Evolutionary conservation across 139 green algal species (phyloP).

Genomic region (Coelastrella sp.): DNA sequence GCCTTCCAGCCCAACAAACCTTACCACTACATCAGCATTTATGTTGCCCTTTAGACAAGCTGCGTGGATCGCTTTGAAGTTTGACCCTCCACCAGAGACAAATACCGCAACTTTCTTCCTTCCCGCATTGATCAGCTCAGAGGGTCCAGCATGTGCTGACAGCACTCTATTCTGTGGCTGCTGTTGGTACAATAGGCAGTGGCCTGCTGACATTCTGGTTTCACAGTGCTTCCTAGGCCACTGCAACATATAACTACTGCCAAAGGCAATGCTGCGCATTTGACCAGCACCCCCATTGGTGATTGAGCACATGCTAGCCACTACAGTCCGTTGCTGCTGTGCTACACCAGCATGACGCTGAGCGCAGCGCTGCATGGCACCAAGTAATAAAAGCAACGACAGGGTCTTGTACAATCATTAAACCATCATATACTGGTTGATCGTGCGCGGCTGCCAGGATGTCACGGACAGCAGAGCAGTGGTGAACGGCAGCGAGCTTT

Average conservation of each 20-base stretch:
- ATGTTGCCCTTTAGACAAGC: constrained; percentile 76
- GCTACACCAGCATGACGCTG: background rate
- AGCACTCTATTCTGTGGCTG: background rate
- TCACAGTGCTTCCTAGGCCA: background rate
- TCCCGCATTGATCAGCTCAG: constrained; percentile 5
- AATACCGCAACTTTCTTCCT: constrained; percentile 81
- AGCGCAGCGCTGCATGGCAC: background rate
- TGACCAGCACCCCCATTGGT: background rate
- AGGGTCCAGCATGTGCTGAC: background rate
- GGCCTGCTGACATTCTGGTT: background rate
- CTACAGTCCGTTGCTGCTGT: background rate
- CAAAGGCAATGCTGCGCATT: background rate
- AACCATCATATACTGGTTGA: background rate
- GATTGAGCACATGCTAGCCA: background rate
- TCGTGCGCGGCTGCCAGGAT: background rate
- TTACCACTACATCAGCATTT: constrained; percentile 68
- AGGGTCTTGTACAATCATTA: background rate
- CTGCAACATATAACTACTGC: background rate
- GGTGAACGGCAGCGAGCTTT: background rate
- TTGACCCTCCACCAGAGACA: constrained; percentile 92
- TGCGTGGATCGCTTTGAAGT: constrained; percentile 90
- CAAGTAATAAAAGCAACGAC: background rate
- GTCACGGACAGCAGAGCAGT: background rate
- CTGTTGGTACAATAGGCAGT: background rate
- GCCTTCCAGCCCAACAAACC: background rate